Evolutionary conservation across 1,284 basidiomycete genomes (phyloP), one percentile per base, ranked within the genome.

Genomic region (Exsudoporus floridanus): DNA sequence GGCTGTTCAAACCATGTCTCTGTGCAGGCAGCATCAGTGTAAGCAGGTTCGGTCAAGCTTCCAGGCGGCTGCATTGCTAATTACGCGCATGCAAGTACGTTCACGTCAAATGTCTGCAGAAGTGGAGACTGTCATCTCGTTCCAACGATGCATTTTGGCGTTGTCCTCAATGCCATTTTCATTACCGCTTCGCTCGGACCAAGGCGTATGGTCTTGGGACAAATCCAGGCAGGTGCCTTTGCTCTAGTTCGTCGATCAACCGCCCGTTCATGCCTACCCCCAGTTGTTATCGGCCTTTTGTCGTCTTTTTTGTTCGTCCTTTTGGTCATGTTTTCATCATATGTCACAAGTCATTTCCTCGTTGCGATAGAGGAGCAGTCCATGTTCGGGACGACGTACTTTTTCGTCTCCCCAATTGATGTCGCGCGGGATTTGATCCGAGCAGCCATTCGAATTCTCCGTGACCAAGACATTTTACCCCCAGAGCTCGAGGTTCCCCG

Each of bases 21-120:
- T 92, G 88, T 71, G 84, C 79, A 56, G 89, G 89, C 28, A 83
- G 85, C n/a, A 89, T 91, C 49, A 86, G 82, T 57, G 88, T 90
- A 69, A 67, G 85, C 74, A 52, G 9, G 28, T 34, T 45, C 31
- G 45, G 45, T 34, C 45, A 50, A 28, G 53, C 37, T 37, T 39
- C 35, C 37, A 40, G 37, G 28, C 45, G 38, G 40, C 46, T 49
- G 53, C 49, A 43, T 59, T 58, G 38, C 49, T 61, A 44, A 60
- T 58, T 46, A 46, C 44, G 53, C 45, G 42, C 53, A 37, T 34
- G 16, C 50, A 62, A 90, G 83, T 83, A 84, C 65, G 86, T 90
- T 35, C 88, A 91, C 70, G 77, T 90, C 49, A 80, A 81, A 59
- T 92, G 89, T 63, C 75, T 91, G 12, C 83, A 88, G 56, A 76